Percentiles rank a stretch among this genome's conserved stretches.
phyloP scores from a whole-genome alignment of 2,329 filamentous ascomycete species.

The Epichloe aotearoae region DNA sequence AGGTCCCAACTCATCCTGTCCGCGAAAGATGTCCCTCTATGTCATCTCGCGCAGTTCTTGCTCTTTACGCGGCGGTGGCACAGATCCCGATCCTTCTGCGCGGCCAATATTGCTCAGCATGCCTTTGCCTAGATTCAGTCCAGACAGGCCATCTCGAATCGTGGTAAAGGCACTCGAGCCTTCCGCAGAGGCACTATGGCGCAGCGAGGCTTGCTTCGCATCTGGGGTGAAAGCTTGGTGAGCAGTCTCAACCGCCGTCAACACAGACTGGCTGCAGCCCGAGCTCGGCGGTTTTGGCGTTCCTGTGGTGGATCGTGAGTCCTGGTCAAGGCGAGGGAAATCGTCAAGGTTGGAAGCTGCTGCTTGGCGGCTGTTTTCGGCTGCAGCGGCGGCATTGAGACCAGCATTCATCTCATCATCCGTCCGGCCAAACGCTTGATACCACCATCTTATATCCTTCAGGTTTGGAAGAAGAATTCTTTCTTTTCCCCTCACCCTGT shows the following conservation, averaged over 20 bases:
- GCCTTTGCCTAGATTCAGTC: constrained; percentile 34
- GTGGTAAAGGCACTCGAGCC: constrained; percentile 29
- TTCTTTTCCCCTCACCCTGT: constrained; percentile 66
- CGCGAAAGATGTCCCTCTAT: constrained; percentile 28
- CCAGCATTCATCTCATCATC: constrained; percentile 87
- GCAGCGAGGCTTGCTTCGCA: constrained; percentile 21
- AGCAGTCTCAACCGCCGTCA: constrained; percentile 45
- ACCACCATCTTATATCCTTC: constrained; percentile 85
- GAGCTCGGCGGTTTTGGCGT: constrained; percentile 27
- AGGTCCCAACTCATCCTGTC: constrained; percentile 14
- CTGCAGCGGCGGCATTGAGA: constrained; percentile 39
- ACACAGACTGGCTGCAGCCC: constrained; percentile 35
- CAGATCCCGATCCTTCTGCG: constrained; percentile 12
- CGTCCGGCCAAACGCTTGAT: constrained; percentile 69
- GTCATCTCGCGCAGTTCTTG: constrained; percentile 33
- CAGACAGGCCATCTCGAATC: constrained; percentile 34
- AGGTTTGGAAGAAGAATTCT: constrained; percentile 69
- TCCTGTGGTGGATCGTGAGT: constrained; percentile 9
- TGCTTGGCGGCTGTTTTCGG: constrained; percentile 28
- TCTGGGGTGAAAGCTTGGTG: constrained; percentile 36
- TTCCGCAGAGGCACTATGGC: constrained; percentile 33
- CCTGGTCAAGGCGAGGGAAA: constrained; percentile 13
- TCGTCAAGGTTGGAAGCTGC: constrained; percentile 23
- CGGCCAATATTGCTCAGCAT: constrained; percentile 23
- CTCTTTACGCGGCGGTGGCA: constrained; percentile 18